Evolutionary conservation across 495 filamentous ascomycete species (phyloP), one percentile per base, ranked within the genome.

Genomic region (Penicillium taxi): DNA sequence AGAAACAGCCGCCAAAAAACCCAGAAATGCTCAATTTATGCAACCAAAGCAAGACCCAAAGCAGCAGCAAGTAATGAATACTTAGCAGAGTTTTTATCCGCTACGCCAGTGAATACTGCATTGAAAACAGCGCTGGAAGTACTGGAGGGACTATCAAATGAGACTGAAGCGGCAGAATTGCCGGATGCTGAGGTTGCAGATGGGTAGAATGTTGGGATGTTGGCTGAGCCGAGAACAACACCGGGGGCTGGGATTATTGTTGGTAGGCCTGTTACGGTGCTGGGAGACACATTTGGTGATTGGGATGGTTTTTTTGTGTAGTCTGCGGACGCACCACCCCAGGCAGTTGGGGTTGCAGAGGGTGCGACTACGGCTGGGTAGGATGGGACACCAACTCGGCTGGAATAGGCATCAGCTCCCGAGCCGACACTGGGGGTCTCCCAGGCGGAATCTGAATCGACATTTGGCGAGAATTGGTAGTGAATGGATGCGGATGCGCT

Each of bases 61-160:
- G 24, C 34, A 16, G 16, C 34, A 23, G 26, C 25, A 15, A 38
- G 15, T 26, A 30, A 11, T 6, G 25, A 19, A 19, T 17, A 14
- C n/a, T 26, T 9, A n/a, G 27, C 9, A 9, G 34, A 11, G 6
- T 26, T 7, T 4, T n/a, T 17, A 6, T 32, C 28, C 7, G 37
- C 37, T 4, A 21, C 37, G 5, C 37, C 37, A n/a, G 37, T 39
- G 21, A 39, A 39, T 3, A 39, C 20, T 11, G 27, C 19, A 20
- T 21, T 16, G 2, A 23, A 9, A 9, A 11, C 35, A 8, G 35
- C 21, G 26, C 6, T 14, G 13, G 25, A 27, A 6, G 9, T 13
- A 14, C 25, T 28, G 6, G 26, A 21, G 20, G 19, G 17, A 21
- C 28, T 32, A 4, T 12, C 12, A 18, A 26, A 30, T 5, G 26